Base-by-base conservation (phyloP, 2,329 filamentous ascomycete species). In the Fusarium zealandicum region DNA sequence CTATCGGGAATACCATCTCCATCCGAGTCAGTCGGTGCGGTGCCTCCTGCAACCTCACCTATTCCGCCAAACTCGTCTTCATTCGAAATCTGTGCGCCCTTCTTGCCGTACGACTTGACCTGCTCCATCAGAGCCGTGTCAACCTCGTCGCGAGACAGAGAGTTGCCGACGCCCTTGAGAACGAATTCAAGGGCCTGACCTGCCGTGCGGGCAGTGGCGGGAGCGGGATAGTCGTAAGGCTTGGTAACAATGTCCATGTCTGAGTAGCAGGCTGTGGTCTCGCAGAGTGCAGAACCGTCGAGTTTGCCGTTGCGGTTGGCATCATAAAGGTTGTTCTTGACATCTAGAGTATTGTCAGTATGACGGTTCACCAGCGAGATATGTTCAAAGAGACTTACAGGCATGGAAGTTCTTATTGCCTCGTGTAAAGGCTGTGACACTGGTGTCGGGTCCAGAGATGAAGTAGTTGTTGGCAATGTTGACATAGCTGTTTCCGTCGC, bases 381-480 rank as follows among this genome's bases (percentile, higher is more conserved):
- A 9, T 31, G 7, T 3, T 11, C 12, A 7, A 6, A 13, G 6
- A 10, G 5, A 64, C 70, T 59, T 56, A 73, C 72, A 83, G 13
- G 76, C 81, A 33, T 80, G 78, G 70, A 83, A 83, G 42, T 80
- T 78, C 3, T 67, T 72, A 49, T 82, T 83, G n/a, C 82, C 80
- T n/a, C 80, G 75, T 1, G 79, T 82, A 57, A 83, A 84, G 0
- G 80, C 78, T 1, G 78, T 73, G 3, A 77, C 75, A 20, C 69
- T 75, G 3, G 81, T 83, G 38, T 72, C 76, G 0, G 81, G 81
- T 0, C 82, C 82, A 2, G 76, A 77, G 54, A 84, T 80, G 68
- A 83, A 84, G 67, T 84, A 83, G 68, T 84, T 84, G 54, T 79
- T 79, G 45, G 83, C 72, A 49, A 84, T 79, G 55, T 84, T 82